Evolutionary conservation across 164 flowering plant species (phyloP).

Genomic region (Macadamia integrifolia): DNA sequence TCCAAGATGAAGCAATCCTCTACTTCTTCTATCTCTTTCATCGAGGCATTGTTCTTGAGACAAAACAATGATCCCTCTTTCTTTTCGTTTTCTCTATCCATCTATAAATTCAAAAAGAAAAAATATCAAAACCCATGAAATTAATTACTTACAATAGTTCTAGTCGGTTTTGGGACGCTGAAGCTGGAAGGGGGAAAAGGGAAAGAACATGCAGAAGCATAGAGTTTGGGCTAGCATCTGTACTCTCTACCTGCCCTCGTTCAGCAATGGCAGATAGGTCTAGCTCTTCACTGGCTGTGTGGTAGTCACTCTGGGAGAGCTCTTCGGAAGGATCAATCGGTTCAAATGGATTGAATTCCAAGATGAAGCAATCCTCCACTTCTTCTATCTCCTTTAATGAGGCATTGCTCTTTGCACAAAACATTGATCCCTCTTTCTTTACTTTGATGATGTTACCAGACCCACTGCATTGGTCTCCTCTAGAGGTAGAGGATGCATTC

Average conservation of each 20-base stretch:
- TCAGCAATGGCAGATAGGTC: conserved; percentile 12
- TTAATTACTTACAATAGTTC: too few relatives aligned
- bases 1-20: conserved; percentile 39
- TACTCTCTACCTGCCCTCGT: conserved; percentile 13
- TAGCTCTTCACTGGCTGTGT: neutral
- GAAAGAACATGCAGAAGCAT: neutral
- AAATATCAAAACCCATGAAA: too few relatives aligned
- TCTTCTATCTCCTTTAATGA: neutral
- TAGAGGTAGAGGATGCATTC: too few relatives aligned
- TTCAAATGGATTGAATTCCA: conserved; percentile 32
- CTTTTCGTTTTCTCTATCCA: too few relatives aligned
- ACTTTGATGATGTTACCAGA: too few relatives aligned
- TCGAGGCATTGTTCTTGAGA: neutral
- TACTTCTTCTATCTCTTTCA: neutral
- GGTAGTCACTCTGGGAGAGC: conserved; percentile 4
- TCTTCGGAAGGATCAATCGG: neutral
- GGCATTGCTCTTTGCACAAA: too few relatives aligned
- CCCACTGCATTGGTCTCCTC: too few relatives aligned
- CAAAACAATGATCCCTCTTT: neutral
- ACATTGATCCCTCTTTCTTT: too few relatives aligned
- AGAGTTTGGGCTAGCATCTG: too few relatives aligned
- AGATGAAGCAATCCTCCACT: conserved; percentile 27
- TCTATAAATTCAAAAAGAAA: neutral
- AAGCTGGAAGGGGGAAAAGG: neutral
- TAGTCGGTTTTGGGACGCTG: too few relatives aligned